Evolutionary conservation across 2,329 filamentous ascomycete genomes (phyloP), one percentile per base, ranked within the genome.

Genomic region (Neurospora crassa): DNA sequence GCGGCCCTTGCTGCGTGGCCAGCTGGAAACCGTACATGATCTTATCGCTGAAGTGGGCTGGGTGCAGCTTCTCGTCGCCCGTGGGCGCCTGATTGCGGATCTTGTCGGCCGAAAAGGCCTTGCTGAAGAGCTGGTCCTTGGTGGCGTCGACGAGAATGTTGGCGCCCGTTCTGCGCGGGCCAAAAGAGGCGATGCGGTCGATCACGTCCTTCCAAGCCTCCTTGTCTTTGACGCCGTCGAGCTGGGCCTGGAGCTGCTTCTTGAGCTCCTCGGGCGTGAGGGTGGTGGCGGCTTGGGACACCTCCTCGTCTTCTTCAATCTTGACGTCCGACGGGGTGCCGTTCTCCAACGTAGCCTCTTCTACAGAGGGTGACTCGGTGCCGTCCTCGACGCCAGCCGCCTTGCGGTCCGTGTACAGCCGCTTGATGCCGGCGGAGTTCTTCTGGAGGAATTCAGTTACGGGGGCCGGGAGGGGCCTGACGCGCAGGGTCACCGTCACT

Each of bases 21-120:
- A 98, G 90, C 80, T 99, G 96, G 85, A 99, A 99, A 68, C 93
- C 94, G 79, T 99, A 94, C 10, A 89, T 86, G 74, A 98, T 92
- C 79, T 97, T 98, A 83, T 98, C 95, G 71, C 90, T 89, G 75
- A 98, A 90, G 77, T 96, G 91, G 68, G 85, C 85, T 4, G 90
- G 84, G 70, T 85, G 82, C 59, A 91, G 81, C 68, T 82, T 80
- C 70, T 88, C 85, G 68, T 84, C 82, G 3, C 82, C 82, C 7
- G 81, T 80, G 3, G 82, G 83, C 29, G 78, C 74, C 45, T 74
- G 74, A 6, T 80, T 78, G 8, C 76, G 70, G 40, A 29, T 40
- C 42, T 72, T 71, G 43, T 70, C 43, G 6, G 78, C 74, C 0
- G 81, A 79, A 75, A 89, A 94, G 82, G 93, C 90, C 82, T 89